Conservation (phyloP, 768 basidiomycete genomes). For the Hemileccinum impolitum region DNA sequence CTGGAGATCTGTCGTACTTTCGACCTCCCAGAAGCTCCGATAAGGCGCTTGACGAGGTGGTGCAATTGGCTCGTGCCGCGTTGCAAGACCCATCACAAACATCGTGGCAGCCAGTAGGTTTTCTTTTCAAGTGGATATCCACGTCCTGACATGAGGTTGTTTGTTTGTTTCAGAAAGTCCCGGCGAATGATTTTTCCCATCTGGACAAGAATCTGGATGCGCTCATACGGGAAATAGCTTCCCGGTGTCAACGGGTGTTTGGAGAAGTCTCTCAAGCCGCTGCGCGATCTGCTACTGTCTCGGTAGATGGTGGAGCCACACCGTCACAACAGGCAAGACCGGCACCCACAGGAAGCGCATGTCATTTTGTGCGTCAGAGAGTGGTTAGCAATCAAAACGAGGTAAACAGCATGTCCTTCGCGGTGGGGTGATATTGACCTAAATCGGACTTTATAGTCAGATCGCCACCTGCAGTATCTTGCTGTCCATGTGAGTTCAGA, state of each 20-base stretch:
- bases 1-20: constrained; percentile 29
- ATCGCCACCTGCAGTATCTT: constrained; percentile 50
- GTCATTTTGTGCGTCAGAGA: constrained; percentile 51
- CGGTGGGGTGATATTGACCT: constrained; percentile 24
- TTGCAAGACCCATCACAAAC: constrained; percentile 45
- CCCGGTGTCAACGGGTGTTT: constrained; percentile 60
- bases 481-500: constrained; percentile 42
- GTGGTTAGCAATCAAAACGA: constrained; percentile 45
- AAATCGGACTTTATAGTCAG: constrained; percentile 36
- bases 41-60: constrained; percentile 32
- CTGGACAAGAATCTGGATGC: constrained; percentile 68
- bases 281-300: constrained; percentile 54
- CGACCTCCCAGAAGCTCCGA: constrained; percentile 17
- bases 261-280: constrained; percentile 58
- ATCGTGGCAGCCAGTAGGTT: constrained; percentile 53
- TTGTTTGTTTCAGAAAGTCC: constrained; percentile 41
- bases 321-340: constrained; percentile 32
- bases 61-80: constrained; percentile 48
- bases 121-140: constrained; percentile 25
- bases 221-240: constrained; percentile 59
- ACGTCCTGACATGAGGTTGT: constrained; percentile 24
- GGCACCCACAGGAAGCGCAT: constrained; percentile 28
- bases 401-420: constrained; percentile 38
- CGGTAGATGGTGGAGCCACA: constrained; percentile 28
- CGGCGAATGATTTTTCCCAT: constrained; percentile 49